phyloP scores from a whole-genome alignment of 2,329 filamentous ascomycete species.

The Pseudogymnoascus verrucosus region DNA sequence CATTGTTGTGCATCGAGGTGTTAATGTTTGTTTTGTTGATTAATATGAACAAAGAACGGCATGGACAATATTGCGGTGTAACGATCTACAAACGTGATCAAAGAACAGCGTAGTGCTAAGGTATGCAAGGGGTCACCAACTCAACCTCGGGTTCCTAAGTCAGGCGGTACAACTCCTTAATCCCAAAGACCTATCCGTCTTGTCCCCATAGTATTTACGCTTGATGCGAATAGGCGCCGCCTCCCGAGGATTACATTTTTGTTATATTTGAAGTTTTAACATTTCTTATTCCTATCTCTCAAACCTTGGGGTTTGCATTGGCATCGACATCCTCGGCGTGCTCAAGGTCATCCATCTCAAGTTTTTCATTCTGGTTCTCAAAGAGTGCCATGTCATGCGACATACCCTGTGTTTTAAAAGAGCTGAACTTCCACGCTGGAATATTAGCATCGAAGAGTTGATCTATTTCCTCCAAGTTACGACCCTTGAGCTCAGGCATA shows the following conservation, averaged over 20 bases:
- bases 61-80: too few species aligned
- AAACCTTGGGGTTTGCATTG: not conserved
- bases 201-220: too few species aligned
- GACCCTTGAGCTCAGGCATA: slow-evolving; percentile 18
- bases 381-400: not conserved
- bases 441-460: slow-evolving; percentile 25
- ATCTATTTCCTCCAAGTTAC: slow-evolving; percentile 19
- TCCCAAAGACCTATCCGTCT: too few species aligned
- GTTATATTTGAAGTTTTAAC: not conserved
- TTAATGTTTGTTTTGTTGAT: not conserved
- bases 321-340: not conserved
- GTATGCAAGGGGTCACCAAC: too few species aligned
- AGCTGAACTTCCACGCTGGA: slow-evolving; percentile 4
- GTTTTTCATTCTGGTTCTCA: not conserved
- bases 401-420: not conserved
- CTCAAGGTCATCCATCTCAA: not conserved
- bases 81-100: too few species aligned
- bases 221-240: too few species aligned
- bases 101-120: too few species aligned
- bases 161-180: too few species aligned
- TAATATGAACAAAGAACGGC: not conserved
- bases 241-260: not conserved
- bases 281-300: not conserved
- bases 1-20: not conserved
- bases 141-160: too few species aligned